Conservation (phyloP, 2,329 filamentous ascomycete genomes). For the Aspergillus quadrilineatus region DNA sequence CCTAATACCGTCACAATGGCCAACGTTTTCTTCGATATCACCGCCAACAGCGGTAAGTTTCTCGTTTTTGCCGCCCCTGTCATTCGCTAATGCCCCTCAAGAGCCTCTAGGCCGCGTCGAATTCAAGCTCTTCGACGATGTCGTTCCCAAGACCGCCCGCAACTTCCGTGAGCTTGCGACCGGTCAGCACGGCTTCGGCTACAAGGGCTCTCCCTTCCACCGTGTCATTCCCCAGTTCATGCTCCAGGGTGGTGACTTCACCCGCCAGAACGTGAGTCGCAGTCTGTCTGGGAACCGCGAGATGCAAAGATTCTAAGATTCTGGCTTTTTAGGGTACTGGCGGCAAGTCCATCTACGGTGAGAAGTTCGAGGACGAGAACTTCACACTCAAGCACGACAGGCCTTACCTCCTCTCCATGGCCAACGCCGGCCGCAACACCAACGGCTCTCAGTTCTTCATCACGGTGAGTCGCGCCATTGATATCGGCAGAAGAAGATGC, state of each 20-base stretch:
- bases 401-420: conserved; percentile 86
- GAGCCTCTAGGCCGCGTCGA: conserved; percentile 66
- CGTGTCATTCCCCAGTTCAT: conserved; percentile 91
- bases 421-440: conserved; percentile 93
- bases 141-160: conserved; percentile 81
- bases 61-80: background rate
- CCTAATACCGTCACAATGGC: background rate
- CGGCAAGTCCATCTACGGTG: conserved; percentile 91
- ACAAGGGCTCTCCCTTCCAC: conserved; percentile 82
- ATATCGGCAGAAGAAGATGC: background rate
- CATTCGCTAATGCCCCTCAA: background rate
- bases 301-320: background rate
- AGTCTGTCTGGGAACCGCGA: background rate
- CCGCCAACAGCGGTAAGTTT: background rate
- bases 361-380: conserved; percentile 94
- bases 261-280: conserved; percentile 76
- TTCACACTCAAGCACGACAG: conserved; percentile 71
- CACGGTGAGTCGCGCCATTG: conserved; percentile 42
- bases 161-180: conserved; percentile 88
- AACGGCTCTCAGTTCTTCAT: conserved; percentile 74
- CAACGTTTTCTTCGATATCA: conserved; percentile 9
- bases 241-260: conserved; percentile 96
- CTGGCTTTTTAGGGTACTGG: conserved; percentile 67
- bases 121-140: conserved; percentile 82
- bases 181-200: conserved; percentile 77